phyloP scores from a whole-genome alignment of 2,329 filamentous ascomycete species.

The Sarocladium oryzae region DNA sequence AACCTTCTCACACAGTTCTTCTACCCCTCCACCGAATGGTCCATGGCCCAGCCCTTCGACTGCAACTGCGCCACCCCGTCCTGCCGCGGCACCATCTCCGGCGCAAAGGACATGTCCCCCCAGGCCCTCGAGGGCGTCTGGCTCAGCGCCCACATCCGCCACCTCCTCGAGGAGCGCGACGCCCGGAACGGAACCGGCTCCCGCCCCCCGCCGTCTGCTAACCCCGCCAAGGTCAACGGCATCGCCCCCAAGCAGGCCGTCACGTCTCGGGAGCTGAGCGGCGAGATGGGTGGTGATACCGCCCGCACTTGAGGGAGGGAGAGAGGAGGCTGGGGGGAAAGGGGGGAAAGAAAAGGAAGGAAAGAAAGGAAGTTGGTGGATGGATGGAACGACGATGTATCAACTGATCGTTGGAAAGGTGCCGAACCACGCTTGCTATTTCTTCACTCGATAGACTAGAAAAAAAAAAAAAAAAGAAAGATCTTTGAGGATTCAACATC shows the following conservation, averaged over 20 bases:
- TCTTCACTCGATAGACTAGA: no score
- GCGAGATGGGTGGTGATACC: conserved; percentile 59
- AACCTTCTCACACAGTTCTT: conserved; percentile 49
- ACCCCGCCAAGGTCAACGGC: neutral
- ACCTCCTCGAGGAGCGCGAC: conserved; percentile 40
- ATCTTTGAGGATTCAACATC: conserved; percentile 13
- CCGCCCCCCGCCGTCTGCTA: neutral
- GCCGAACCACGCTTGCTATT: no score
- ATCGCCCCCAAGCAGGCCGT: conserved; percentile 25
- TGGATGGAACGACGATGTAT: no score
- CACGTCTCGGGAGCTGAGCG: conserved; percentile 48
- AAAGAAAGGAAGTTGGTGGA: no score
- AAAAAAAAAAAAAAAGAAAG: neutral
- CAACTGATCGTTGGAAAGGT: conserved; percentile 9
- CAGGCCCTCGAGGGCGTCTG: conserved; percentile 51
- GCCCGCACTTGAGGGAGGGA: conserved; percentile 18
- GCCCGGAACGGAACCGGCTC: conserved; percentile 4
- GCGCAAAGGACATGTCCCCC: conserved; percentile 53
- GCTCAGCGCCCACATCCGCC: conserved; percentile 55
- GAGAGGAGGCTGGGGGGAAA: conserved; percentile 7
- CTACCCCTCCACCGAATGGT: conserved; percentile 70
- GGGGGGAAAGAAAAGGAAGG: neutral
- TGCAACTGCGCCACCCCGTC: conserved; percentile 53
- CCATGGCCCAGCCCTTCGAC: conserved; percentile 65
- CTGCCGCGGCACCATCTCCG: conserved; percentile 57